These are phyloP conservation scores for Chiua virens DNA, from an alignment of 768 basidiomycete species.

Conservation along the genomic window DNA sequence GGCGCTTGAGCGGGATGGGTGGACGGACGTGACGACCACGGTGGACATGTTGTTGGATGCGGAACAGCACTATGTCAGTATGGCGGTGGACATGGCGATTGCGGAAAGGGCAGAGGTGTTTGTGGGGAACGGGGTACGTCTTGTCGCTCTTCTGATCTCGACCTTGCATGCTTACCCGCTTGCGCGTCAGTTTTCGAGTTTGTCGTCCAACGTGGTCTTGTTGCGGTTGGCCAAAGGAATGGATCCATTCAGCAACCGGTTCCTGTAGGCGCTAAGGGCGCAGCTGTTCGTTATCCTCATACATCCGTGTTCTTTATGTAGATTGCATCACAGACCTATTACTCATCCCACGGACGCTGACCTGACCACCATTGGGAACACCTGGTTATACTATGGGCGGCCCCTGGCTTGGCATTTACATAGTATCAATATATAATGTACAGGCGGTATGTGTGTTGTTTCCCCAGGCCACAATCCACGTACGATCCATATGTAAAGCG, in stretches of 20 bases:
- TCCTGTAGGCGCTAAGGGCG: slow-evolving; percentile 30
- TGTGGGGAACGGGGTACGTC: slow-evolving; percentile 58
- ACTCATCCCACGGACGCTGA: no score
- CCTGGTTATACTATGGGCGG: no score
- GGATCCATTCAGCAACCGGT: slow-evolving; percentile 37
- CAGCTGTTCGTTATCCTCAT: no score
- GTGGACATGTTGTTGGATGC: slow-evolving; percentile 41
- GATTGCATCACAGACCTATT: no score
- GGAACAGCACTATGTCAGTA: slow-evolving; percentile 47
- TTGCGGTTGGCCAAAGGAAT: slow-evolving; percentile 45
- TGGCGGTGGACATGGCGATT: slow-evolving; percentile 62
- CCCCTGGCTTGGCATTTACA: no score
- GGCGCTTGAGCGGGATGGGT: slow-evolving; percentile 46
- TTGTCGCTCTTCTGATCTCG: background rate
- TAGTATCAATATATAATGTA: no score
- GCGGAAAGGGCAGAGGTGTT: slow-evolving; percentile 59
- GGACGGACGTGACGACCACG: slow-evolving; percentile 47
- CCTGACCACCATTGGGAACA: no score
- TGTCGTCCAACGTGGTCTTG: slow-evolving; percentile 52
- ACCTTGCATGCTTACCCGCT: background rate
- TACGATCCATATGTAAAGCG: no score
- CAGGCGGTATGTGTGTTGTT: no score
- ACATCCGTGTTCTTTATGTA: no score
- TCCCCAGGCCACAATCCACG: no score
- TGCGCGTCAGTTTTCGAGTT: slow-evolving; percentile 42